Conservation (phyloP, 495 filamentous ascomycete species). For the Clavariopsis aquatica region DNA sequence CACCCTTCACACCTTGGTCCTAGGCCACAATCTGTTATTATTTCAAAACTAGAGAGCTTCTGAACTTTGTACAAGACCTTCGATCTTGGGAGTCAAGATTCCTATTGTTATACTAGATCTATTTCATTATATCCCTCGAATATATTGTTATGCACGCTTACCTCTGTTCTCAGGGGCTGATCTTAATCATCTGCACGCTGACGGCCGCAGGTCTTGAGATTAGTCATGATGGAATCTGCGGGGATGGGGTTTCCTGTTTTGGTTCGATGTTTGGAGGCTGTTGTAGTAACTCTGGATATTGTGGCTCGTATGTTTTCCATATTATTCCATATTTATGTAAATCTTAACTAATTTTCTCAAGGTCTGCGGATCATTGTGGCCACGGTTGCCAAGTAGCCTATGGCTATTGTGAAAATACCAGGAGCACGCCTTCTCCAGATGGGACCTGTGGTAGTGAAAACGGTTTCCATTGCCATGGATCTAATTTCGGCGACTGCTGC, state of each 20-base stretch:
- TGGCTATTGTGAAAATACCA: slow-evolving; percentile 23
- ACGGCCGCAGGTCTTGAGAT: background rate
- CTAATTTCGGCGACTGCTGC: slow-evolving; percentile 28
- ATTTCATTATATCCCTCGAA: background rate
- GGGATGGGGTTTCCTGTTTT: slow-evolving; percentile 20
- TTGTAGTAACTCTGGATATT: slow-evolving; percentile 18
- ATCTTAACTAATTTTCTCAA: background rate
- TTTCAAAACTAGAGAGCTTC: background rate
- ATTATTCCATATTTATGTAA: background rate
- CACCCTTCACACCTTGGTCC: background rate
- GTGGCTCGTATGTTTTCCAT: slow-evolving; percentile 16
- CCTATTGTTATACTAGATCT: background rate
- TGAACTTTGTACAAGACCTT: background rate
- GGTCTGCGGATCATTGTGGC: slow-evolving; percentile 20
- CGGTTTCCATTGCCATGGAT: slow-evolving; percentile 21
- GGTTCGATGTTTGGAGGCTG: slow-evolving; percentile 33
- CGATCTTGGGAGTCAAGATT: background rate
- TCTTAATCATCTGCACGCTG: background rate
- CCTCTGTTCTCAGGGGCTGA: background rate
- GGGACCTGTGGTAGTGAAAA: slow-evolving; percentile 17
- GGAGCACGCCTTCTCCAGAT: slow-evolving; percentile 18
- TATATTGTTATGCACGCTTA: background rate
- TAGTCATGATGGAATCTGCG: slow-evolving; percentile 34
- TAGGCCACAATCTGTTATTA: background rate
- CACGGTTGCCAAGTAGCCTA: slow-evolving; percentile 25